Evolutionary conservation across 108 stramenopile genomes (phyloP).

Genomic region (Pseudonitzschia pungens): DNA sequence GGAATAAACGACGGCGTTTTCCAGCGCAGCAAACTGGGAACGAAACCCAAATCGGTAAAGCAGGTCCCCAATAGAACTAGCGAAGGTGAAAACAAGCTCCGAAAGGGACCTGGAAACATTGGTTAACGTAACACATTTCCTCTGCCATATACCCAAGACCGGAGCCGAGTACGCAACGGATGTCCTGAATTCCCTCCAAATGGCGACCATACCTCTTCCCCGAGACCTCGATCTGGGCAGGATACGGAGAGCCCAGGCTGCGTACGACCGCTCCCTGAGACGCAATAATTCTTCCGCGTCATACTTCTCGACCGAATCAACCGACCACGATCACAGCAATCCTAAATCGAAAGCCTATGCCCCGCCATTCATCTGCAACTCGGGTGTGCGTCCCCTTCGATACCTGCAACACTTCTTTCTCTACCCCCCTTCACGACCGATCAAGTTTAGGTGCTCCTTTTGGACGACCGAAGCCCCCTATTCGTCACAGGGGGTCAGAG

Average conservation of each 20-base stretch:
- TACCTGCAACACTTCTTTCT: not conserved
- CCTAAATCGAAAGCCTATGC: not conserved
- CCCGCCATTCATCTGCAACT: not conserved
- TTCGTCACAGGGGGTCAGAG: not conserved
- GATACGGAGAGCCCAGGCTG: not conserved
- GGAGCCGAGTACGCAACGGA: not conserved
- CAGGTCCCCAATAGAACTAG: no score
- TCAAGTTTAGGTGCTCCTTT: not conserved
- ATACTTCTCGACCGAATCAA: not conserved
- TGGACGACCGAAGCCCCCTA: not conserved
- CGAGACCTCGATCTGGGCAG: not conserved
- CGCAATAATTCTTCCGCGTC: not conserved
- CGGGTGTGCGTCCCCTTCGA: not conserved
- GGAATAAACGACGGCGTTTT: no score
- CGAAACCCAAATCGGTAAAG: no score
- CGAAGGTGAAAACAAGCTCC: no score
- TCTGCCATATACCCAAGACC: slow-evolving; percentile 12
- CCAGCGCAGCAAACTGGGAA: no score
- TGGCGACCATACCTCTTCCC: not conserved
- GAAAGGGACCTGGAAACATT: not conserved
- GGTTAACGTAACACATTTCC: not conserved
- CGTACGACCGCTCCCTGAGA: not conserved
- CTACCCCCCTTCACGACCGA: not conserved
- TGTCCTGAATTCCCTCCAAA: not conserved
- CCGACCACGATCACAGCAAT: not conserved